A percentile compares a stretch with the other conserved stretches of the same genome.
Conservation (phyloP, 768 basidiomycete species). For the Termitomyces sp. region DNA sequence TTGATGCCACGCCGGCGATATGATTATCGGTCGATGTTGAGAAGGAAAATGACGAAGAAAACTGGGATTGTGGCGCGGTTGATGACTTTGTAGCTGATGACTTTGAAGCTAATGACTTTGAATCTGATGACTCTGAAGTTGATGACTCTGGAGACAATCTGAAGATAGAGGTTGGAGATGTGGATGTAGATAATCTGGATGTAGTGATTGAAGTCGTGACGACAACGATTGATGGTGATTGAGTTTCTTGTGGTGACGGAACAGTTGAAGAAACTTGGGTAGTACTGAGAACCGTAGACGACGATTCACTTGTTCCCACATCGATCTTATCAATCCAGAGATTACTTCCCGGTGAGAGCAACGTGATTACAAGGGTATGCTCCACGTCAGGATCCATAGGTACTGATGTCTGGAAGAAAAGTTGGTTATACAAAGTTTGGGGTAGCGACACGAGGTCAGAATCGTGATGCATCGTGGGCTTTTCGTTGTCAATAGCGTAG, state of each 20-base stretch:
- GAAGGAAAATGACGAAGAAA: background rate
- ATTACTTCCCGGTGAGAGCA: background rate
- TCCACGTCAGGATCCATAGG: background rate
- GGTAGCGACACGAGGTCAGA: background rate
- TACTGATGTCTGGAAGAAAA: background rate
- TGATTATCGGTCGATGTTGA: too few relatives aligned
- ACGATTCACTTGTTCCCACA: background rate
- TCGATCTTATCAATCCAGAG: background rate
- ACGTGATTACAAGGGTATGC: background rate
- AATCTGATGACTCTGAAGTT: too few relatives aligned
- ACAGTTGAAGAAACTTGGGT: background rate
- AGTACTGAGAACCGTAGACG: background rate
- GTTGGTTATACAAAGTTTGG: background rate
- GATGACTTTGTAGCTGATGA: too few relatives aligned
- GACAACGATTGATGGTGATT: background rate
- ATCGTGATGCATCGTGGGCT: background rate
- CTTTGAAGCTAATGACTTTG: too few relatives aligned
- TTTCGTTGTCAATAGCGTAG: background rate
- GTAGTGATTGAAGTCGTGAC: background rate
- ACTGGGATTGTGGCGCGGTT: background rate
- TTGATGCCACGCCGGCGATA: background rate
- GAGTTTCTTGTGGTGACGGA: background rate
- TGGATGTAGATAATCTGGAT: too few relatives aligned
- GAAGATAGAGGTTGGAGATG: background rate
- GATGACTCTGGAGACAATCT: too few relatives aligned